phyloP scores from a whole-genome alignment of 192 early-diverging fungal genomes.

The Podila verticillata region DNA sequence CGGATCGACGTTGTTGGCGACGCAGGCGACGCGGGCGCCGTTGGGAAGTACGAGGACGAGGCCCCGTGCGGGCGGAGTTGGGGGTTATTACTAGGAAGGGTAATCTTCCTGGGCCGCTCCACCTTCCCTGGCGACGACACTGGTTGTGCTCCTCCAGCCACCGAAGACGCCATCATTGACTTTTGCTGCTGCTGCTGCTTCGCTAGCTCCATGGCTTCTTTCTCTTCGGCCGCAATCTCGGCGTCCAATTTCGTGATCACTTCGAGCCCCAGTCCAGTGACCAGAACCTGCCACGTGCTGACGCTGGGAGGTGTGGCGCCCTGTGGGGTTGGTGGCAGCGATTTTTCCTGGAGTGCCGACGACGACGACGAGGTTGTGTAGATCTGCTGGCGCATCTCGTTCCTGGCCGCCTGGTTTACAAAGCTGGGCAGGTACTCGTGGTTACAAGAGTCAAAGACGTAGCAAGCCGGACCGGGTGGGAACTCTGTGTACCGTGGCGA shows the following conservation, averaged over 20 bases:
- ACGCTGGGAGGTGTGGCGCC: background rate
- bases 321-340: background rate
- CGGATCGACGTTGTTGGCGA: background rate
- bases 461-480: conserved; percentile 22
- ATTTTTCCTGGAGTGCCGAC: background rate
- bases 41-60: background rate
- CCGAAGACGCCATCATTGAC: too few species aligned
- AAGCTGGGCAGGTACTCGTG: conserved; percentile 28
- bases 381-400: conserved; percentile 11
- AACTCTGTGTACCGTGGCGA: conserved; percentile 13
- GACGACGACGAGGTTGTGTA: background rate
- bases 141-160: background rate
- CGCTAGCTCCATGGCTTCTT: background rate
- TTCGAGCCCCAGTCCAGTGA: conserved; percentile 13
- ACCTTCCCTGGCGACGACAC: background rate
- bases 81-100: background rate
- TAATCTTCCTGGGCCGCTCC: background rate
- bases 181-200: conserved; percentile 7
- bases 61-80: background rate
- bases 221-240: background rate
- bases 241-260: background rate
- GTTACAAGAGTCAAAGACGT: conserved; percentile 27
- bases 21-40: background rate
- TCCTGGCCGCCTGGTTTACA: conserved; percentile 31
- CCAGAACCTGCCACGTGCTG: background rate